Conservation (phyloP, 225 moss, liverwort and hornwort species). For the Lunularia cruciata region DNA sequence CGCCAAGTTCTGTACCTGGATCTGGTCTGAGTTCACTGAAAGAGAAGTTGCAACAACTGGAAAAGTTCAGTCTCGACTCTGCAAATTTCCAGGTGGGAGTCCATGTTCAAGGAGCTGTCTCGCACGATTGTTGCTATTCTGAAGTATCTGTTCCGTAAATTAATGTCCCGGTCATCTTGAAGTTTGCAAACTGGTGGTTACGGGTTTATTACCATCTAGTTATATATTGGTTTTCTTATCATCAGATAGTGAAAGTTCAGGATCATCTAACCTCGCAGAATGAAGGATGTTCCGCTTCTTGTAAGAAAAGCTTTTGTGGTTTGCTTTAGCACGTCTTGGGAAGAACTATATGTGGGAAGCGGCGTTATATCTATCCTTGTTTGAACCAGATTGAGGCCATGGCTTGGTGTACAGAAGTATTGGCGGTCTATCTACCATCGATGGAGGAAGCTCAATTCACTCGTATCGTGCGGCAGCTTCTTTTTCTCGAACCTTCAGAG, state of each 20-base stretch:
- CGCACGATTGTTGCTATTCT: no score
- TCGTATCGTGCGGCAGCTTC: conserved; percentile 78
- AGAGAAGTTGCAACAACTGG: conserved; percentile 76
- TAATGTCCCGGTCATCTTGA: no score
- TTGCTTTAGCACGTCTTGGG: no score
- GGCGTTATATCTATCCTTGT: conserved; percentile 24
- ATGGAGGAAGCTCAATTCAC: conserved; percentile 72
- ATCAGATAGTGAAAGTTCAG: no score
- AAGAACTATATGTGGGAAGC: not conserved
- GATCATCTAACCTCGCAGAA: no score
- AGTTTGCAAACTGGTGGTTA: no score
- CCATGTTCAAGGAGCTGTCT: no score
- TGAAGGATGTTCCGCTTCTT: no score
- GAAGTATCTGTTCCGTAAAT: no score
- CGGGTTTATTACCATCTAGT: no score
- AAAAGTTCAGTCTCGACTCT: conserved; percentile 88
- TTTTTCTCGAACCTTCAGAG: conserved; percentile 84
- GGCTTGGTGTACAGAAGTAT: conserved; percentile 97
- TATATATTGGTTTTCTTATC: no score
- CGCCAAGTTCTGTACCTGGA: conserved; percentile 54
- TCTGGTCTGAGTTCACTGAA: conserved; percentile 53
- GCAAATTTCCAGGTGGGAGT: conserved; percentile 95
- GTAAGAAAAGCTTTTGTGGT: no score
- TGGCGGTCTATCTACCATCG: conserved; percentile 83
- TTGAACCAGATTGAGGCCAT: conserved; percentile 80